Conservation (phyloP, 2,329 filamentous ascomycete genomes). For the Neophaeococcomyces mojaviensis region DNA sequence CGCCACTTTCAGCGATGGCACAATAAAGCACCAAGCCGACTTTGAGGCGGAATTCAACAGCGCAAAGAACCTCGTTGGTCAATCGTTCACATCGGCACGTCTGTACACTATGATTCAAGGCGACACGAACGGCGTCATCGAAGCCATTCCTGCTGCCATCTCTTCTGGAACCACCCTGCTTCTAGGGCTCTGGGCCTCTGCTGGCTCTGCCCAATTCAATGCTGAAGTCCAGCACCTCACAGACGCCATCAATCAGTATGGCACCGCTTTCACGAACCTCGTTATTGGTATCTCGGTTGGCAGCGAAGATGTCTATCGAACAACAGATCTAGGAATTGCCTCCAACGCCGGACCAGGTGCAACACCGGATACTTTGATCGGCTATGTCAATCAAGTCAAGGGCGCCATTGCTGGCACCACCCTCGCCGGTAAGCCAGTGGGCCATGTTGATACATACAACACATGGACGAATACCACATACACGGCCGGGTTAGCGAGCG, state of each 20-base stretch:
- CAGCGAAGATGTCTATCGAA: slow-evolving; percentile 78
- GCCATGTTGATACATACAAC: slow-evolving; percentile 88
- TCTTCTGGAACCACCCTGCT: slow-evolving; percentile 69
- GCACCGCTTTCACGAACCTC: slow-evolving; percentile 54
- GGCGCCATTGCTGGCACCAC: slow-evolving; percentile 55
- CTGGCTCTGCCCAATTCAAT: slow-evolving; percentile 52
- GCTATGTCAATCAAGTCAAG: slow-evolving; percentile 65
- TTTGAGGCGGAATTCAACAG: slow-evolving; percentile 40
- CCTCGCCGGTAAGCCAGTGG: slow-evolving; percentile 53
- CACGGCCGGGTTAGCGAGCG: slow-evolving; percentile 53
- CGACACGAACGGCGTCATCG: slow-evolving; percentile 54
- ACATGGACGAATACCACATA: slow-evolving; percentile 66
- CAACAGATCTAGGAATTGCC: slow-evolving; percentile 60
- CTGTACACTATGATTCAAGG: slow-evolving; percentile 60
- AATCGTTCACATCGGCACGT: slow-evolving; percentile 40
- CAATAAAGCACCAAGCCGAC: slow-evolving; percentile 35
- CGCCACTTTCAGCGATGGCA: slow-evolving; percentile 33
- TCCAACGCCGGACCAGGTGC: slow-evolving; percentile 57
- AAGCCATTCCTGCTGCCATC: slow-evolving; percentile 76
- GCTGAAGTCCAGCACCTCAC: slow-evolving; percentile 69
- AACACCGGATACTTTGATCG: slow-evolving; percentile 53
- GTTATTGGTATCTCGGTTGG: slow-evolving; percentile 81
- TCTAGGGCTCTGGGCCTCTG: slow-evolving; percentile 77
- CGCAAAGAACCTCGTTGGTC: slow-evolving; percentile 34
- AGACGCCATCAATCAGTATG: slow-evolving; percentile 62